Evolutionary conservation across 2,329 filamentous ascomycete genomes (phyloP), one percentile per base, ranked within the genome.

Genomic region (Botrytis deweyae): DNA sequence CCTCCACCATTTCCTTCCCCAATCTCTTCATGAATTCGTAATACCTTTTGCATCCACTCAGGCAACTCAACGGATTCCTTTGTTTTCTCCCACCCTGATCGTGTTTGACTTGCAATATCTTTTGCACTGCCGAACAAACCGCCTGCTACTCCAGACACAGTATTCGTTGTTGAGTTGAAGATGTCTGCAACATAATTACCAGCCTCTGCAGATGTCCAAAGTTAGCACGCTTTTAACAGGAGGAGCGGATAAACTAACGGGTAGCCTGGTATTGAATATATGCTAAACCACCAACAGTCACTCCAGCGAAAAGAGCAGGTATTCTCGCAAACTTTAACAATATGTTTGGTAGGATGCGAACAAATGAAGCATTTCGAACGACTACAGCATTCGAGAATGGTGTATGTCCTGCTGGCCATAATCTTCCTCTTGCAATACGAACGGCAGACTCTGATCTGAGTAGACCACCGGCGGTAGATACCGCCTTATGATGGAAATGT

Each of bases 211-310:
- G 73, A 73, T 33, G 18, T 61, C 16, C 1, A 73, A 61, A 44
- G 33, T 73, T 59, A 73, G 71, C 33, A 42, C 33, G 20, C 42
- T 25, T 46, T 8, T 33, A 42, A 10, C 62, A n/a, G 29, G 14
- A 42, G 12, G 33, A 33, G 40, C 8, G 55, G 59, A 29, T 62
- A 65, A 49, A 75, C 92, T 76, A 88, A 95, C 93, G 93, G 73
- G 91, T 90, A 76, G 96, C 95, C 83, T 99, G 96, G 82, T 99
- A 98, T 82, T 99, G 96, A 67, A 99, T 85, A 88, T 97, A 99
- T 40, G 94, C 94, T 74, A 97, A 85, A 4, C 93, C 93, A 22
- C 93, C 95, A 77, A 99, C 89, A 80, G 94, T 93, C 65, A 95
- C 88, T 61, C 94, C 94, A 61, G 95, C 96, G 80, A 97, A 95